Percentiles rank a stretch among this genome's conserved stretches.
Conservation (phyloP, 2,329 filamentous ascomycete genomes). For the Leptographium radiaticola region DNA sequence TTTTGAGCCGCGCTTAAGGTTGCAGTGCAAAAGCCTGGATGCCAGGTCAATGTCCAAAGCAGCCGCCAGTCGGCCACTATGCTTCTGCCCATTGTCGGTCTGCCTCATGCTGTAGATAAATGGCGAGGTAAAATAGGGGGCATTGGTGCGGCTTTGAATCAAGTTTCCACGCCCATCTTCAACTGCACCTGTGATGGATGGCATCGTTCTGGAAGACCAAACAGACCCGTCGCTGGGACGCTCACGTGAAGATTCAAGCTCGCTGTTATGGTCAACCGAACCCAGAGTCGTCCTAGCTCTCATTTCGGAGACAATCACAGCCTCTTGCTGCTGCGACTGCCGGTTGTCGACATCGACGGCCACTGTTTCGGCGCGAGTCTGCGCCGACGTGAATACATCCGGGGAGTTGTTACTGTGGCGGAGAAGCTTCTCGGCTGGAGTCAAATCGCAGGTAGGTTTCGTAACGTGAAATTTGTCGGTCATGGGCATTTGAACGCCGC, state of each 20-base stretch:
- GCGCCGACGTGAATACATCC: conserved; percentile 29
- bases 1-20: conserved; percentile 6
- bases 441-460: conserved; percentile 28
- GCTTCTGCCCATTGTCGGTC: conserved; percentile 50
- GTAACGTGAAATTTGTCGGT: conserved; percentile 33
- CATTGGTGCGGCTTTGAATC: conserved; percentile 58
- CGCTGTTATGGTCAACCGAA: conserved; percentile 4
- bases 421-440: conserved; percentile 28
- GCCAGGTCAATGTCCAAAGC: conserved; percentile 69
- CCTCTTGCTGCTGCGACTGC: conserved; percentile 16
- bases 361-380: conserved; percentile 13
- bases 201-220: conserved; percentile 65
- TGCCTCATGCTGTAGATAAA: conserved; percentile 29
- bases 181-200: conserved; percentile 40
- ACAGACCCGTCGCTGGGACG: conserved; percentile 48
- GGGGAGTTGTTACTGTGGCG: conserved; percentile 26
- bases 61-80: conserved; percentile 62
- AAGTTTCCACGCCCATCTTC: conserved; percentile 51
- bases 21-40: conserved; percentile 49
- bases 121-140: conserved; percentile 46
- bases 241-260: neutral
- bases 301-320: conserved; percentile 12
- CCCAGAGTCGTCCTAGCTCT: conserved; percentile 17
- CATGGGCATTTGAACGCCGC: conserved; percentile 14
- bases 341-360: conserved; percentile 15